Evolutionary conservation across 2,329 filamentous ascomycete genomes (phyloP), one percentile per base, ranked within the genome.

Genomic region (Penicillium sp.): DNA sequence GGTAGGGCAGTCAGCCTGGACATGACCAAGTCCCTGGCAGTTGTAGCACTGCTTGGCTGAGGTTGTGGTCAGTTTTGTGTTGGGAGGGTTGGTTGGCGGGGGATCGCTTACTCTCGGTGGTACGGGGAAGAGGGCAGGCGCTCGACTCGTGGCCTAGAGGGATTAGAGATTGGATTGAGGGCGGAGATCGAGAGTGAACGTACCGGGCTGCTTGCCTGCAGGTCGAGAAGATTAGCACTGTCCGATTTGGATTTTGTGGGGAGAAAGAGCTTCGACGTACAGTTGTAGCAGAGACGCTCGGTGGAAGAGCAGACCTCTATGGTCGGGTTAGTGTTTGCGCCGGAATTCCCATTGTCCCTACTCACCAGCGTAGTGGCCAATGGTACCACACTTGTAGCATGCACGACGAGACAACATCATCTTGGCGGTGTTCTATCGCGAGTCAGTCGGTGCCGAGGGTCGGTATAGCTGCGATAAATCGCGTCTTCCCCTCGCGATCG

Each of bases 21-120:
- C 94, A 75, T 99, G 94, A 64, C 94, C 94, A 58, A 97, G 85
- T 55, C 94, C 94, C 82, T 97, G 94, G 83, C 94, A 99, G 81
- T 97, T 94, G 77, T 99, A 99, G 86, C 94, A 99, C 83, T 99
- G 94, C 87, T 99, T 99, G 49, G 92, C 92, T 87, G 68, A n/a
- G 7, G 57, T 51, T 48, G 31, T 31, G 55, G 55, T 60, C 56
- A 61, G 62, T 62, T 42, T 65, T 57, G 36, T 40, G 41, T 65
- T 57, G 36, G 40, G n/a, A 32, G 31, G 16, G 40, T 27, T 21
- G 40, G 31, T 51, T 39, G 47, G 50, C 29, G 9, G 40, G 18
- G 41, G 38, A 42, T 56, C 48, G 71, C 83, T 77, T 81, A 87
- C 84, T 87, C 80, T 99, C 94, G 62, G 94, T 97, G 58, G 93